Conservation (phyloP, 805 yeast genomes). For the Candida ortonii region DNA sequence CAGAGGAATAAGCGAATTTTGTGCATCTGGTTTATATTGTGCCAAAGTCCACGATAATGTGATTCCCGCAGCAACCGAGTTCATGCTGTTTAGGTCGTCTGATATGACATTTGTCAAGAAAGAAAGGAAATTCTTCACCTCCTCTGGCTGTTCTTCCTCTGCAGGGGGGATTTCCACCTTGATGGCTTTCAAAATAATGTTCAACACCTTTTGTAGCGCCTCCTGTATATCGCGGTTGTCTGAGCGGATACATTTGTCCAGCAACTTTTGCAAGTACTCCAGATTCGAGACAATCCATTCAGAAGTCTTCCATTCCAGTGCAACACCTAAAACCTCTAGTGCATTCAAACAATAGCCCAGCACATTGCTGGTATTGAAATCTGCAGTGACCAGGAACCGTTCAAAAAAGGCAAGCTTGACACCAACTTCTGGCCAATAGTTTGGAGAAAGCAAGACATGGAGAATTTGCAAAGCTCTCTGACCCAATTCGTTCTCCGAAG, state of each 20-base stretch:
- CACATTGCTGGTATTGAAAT: constrained; percentile 63
- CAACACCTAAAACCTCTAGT: constrained; percentile 80
- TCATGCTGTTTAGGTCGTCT: constrained; percentile 68
- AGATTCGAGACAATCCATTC: constrained; percentile 79
- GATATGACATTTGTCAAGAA: constrained; percentile 65
- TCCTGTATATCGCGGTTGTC: constrained; percentile 87
- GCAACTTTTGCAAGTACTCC: constrained; percentile 61
- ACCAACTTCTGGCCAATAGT: constrained; percentile 84
- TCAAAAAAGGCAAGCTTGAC: constrained; percentile 87
- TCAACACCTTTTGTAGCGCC: constrained; percentile 70
- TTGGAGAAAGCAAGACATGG: constrained; percentile 66
- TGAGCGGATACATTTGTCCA: constrained; percentile 78
- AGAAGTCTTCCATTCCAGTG: constrained; percentile 70
- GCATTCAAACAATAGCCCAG: constrained; percentile 86
- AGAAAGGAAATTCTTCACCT: constrained; percentile 57
- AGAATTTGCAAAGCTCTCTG: constrained; percentile 77
- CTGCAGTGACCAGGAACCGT: constrained; percentile 76
- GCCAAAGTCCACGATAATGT: constrained; percentile 81
- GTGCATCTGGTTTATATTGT: constrained; percentile 63
- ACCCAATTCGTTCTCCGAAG: constrained; percentile 80
- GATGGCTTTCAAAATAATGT: constrained; percentile 66
- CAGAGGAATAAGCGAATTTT: constrained; percentile 72
- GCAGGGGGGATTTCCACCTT: constrained; percentile 40
- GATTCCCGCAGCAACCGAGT: constrained; percentile 84
- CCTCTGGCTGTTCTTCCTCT: constrained; percentile 58